Evolutionary conservation across 768 basidiomycete species (phyloP), one percentile per base, ranked within the genome.

Genomic region (Russula ochroleuca): DNA sequence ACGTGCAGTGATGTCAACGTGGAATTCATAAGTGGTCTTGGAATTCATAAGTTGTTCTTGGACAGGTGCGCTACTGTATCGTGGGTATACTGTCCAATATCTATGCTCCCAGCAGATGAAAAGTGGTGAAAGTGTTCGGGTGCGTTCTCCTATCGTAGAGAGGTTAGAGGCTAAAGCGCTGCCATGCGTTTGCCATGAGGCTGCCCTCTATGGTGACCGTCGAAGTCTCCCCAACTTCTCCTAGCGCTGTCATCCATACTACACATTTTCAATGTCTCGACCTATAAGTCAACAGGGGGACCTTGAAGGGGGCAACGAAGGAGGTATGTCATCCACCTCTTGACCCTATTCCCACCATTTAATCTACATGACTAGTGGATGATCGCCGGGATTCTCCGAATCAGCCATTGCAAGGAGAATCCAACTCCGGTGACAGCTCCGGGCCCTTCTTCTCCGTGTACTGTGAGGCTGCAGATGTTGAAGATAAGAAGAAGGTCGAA

Each of bases 401-500:
- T 33, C 15, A 9, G 37, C 14, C 37, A 4, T 4, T 23, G 11
- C 14, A 54, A 23, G 23, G n/a, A 15, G 37, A 14, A 23, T 25
- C 21, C 3, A 28, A 28, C 5, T 51, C n/a, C 19, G 25, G 5
- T 21, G 59, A 59, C 13, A n/a, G 38, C 25, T 59, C 59, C 0
- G 25, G 59, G 23, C 38, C 50, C 0, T 23, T 59, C 10, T 59
- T 59, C 10, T 40, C 37, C 11, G 51, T 51, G 59, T 59, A 59
- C 17, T 19, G 21, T 1, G 15, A 43, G 38, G 13, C 38, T 1
- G 59, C 49, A 43, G 38, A 59, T 38, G n/a, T 31, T 19, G 17
- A 40, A 43, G 59, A 51, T 3, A 31, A 41, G 0, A 59, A 59
- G 28, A 41, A 41, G 13, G 38, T 28, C 2, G 25, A 59, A 9